Evolutionary conservation across 1,139 yeast genomes (phyloP), one percentile per base, ranked within the genome.

Genomic region (Hemisphaericaspora xylofermentans): DNA sequence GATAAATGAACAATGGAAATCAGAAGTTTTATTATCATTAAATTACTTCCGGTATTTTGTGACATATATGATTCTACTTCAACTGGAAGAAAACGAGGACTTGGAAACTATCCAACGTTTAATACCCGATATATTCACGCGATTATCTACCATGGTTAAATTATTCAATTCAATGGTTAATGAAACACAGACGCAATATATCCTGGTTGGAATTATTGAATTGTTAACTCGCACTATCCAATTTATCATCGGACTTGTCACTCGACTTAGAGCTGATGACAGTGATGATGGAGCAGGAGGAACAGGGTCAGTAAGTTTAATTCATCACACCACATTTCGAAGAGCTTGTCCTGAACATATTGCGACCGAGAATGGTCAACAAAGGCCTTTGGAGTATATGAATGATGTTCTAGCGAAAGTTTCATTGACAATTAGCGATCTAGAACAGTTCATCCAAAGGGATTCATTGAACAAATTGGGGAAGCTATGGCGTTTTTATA

Each of bases 401-500:
- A 26, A 30, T n/a, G 7, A 18, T 18, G n/a, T n/a, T n/a, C n/a
- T n/a, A n/a, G n/a, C n/a, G n/a, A n/a, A 28, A 12, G 18, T 28
- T 13, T 7, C 10, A 12, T 5, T 12, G 5, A 28, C 31, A 6
- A 15, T 28, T 14, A 28, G 9, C 3, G 14, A 32, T 2, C 35
- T 19, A 17, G 25, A 32, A 32, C 56, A 33, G 58, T n/a, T n/a
- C n/a, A n/a, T n/a, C n/a, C n/a, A n/a, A n/a, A n/a, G 58, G 33
- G 60, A 51, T 3, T 58, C 58, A 40, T 48, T 61, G 1, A 41
- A 35, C n/a, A 63, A 66, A 41, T 49, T 68, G 8, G 49, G 61
- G 8, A 68, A 68, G 45, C 57, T 69, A 40, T 72, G 78, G 78
- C 63, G 60, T 35, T 70, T 71, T 40, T 71, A 71, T 51, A 48